Conservation (phyloP, 23 red algal genomes). For the Pyropia haitanensis region DNA sequence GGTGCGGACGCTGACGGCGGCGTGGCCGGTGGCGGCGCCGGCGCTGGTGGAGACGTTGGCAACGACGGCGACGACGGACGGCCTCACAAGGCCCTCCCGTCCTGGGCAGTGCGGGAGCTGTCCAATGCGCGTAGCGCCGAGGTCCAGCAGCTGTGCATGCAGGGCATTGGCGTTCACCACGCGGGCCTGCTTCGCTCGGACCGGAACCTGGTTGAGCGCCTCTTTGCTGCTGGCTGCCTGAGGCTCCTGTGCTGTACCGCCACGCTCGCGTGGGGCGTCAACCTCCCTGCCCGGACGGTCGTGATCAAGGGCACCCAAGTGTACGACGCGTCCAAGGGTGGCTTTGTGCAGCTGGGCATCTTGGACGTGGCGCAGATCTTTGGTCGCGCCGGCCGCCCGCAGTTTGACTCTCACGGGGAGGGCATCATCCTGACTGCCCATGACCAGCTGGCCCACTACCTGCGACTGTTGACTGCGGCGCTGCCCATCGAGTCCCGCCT, state of each 20-base stretch:
- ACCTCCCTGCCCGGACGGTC: slow-evolving; percentile 80
- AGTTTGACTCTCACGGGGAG: slow-evolving; percentile 84
- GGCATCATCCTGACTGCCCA: slow-evolving; percentile 84
- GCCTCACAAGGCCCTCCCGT: slow-evolving; percentile 14
- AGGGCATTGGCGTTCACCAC: slow-evolving; percentile 86
- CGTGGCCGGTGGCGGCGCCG: background rate
- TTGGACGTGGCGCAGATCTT: slow-evolving; percentile 98
- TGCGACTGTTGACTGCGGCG: slow-evolving; percentile 61
- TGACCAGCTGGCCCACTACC: slow-evolving; percentile 62
- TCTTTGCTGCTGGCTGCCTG: slow-evolving; percentile 69
- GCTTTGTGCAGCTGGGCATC: slow-evolving; percentile 72
- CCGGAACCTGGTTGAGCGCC: slow-evolving; percentile 61
- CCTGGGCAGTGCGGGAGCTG: slow-evolving; percentile 59
- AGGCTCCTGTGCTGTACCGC: slow-evolving; percentile 79
- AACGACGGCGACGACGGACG: no score
- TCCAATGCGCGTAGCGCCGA: slow-evolving; percentile 48
- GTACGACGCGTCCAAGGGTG: slow-evolving; percentile 74
- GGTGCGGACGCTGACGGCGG: slow-evolving; percentile 3
- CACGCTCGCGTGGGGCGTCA: slow-evolving; percentile 97
- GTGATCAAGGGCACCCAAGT: slow-evolving; percentile 95
- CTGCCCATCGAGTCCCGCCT: slow-evolving; percentile 96
- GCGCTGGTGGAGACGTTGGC: no score
- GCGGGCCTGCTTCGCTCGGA: slow-evolving; percentile 76
- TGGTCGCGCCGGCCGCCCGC: slow-evolving; percentile 89
- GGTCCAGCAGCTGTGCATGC: slow-evolving; percentile 45